These are phyloP conservation scores for Zalaria sp. DNA, from an alignment of 2,329 filamentous ascomycete genomes.

Conservation along the genomic window DNA sequence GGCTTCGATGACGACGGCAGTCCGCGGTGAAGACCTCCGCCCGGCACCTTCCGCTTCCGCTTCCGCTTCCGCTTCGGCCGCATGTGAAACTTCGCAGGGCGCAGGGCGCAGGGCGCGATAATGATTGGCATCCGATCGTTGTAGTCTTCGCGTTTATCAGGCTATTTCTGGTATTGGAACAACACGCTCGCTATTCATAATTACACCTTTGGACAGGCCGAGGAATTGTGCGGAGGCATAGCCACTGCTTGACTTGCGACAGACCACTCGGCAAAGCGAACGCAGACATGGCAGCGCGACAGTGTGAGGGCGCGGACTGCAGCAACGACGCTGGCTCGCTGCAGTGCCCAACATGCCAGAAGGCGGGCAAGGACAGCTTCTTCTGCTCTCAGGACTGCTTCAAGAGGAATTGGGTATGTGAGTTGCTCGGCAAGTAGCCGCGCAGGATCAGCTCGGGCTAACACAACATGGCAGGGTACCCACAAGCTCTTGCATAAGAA, in stretches of 20 bases:
- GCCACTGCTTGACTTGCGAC: background rate
- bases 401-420: slow-evolving; percentile 87
- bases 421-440: background rate
- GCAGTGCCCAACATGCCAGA: slow-evolving; percentile 91
- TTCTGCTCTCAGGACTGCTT: slow-evolving; percentile 99
- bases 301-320: slow-evolving; percentile 71
- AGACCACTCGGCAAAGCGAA: background rate
- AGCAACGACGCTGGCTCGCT: slow-evolving; percentile 71
- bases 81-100: no score
- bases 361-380: slow-evolving; percentile 77
- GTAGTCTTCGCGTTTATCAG: no score
- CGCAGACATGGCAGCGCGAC: slow-evolving; percentile 14
- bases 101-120: no score
- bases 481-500: slow-evolving; percentile 80
- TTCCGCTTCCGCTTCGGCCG: no score
- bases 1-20: no score
- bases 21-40: no score
- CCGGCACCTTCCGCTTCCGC: no score
- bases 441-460: background rate
- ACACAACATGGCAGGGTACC: slow-evolving; percentile 40
- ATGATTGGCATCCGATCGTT: no score
- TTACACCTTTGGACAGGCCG: no score
- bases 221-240: no score
- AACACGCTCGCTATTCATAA: no score
- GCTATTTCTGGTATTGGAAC: background rate